A percentile compares a stretch with the other conserved stretches of the same genome.
phyloP scores from a whole-genome alignment of 305 asterid species.

The Withania somnifera region DNA sequence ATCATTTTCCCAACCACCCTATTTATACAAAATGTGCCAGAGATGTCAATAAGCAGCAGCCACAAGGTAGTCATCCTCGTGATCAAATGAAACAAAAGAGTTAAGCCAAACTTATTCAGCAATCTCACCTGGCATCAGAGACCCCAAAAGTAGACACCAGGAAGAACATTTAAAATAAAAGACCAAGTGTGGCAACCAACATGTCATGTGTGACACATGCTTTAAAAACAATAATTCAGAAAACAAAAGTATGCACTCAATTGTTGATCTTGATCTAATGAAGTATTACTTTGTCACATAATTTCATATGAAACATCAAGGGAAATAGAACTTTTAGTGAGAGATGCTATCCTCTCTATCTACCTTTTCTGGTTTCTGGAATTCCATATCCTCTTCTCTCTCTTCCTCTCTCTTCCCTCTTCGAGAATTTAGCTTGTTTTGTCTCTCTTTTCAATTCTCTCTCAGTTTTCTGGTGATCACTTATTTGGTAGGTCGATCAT shows the following conservation, averaged over 20 bases:
- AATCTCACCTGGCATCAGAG: neutral
- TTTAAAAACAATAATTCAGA: neutral
- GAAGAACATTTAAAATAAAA: neutral
- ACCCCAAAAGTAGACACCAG: neutral
- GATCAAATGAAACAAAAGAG: neutral
- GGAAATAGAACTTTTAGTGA: neutral
- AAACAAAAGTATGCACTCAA: neutral
- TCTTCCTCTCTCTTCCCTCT: neutral
- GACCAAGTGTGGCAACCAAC: neutral
- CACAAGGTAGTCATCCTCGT: neutral
- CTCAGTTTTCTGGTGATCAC: neutral
- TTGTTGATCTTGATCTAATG: neutral
- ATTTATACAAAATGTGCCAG: neutral
- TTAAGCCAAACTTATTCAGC: neutral
- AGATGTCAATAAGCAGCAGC: neutral
- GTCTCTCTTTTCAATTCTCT: neutral
- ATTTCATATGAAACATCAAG: neutral
- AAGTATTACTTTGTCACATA: neutral
- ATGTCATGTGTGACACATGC: neutral
- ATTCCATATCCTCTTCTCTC: neutral
- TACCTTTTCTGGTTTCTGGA: neutral
- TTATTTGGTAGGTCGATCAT: neutral
- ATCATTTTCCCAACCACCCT: conserved; percentile 98
- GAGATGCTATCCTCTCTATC: neutral
- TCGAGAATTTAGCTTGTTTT: neutral